Conservation (phyloP, 805 yeast species). For the Cyberlindnera xylosilytica region DNA sequence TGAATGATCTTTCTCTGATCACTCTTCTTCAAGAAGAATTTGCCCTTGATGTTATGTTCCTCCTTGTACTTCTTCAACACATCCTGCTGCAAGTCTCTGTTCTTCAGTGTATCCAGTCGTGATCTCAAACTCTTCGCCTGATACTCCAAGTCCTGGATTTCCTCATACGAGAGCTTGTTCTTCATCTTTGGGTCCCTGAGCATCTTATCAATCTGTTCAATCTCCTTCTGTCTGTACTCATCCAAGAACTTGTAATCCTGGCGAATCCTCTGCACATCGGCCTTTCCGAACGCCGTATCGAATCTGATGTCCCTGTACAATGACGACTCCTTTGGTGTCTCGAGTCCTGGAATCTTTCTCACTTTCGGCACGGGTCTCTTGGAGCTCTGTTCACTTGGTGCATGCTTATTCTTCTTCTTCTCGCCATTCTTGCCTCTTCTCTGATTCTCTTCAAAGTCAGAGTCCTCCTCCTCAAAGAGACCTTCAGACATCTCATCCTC, state of each 20-base stretch:
- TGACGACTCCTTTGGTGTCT: slow-evolving; percentile 33
- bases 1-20: slow-evolving; percentile 74
- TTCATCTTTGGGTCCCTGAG: slow-evolving; percentile 52
- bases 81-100: slow-evolving; percentile 70
- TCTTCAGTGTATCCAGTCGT: slow-evolving; percentile 62
- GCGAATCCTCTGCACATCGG: slow-evolving; percentile 64
- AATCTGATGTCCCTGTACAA: slow-evolving; percentile 82
- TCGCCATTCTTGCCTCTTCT: slow-evolving; percentile 9
- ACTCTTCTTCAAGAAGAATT: slow-evolving; percentile 60
- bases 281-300: slow-evolving; percentile 85
- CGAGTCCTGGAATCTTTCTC: slow-evolving; percentile 72
- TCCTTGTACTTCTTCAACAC: slow-evolving; percentile 56
- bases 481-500: slow-evolving; percentile 36
- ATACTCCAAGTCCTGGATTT: slow-evolving; percentile 50
- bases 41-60: slow-evolving; percentile 48
- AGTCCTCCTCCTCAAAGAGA: slow-evolving; percentile 29
- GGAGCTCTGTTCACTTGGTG: slow-evolving; percentile 78
- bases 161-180: slow-evolving; percentile 38
- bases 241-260: slow-evolving; percentile 82
- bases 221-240: slow-evolving; percentile 76
- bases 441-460: slow-evolving; percentile 22
- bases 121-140: slow-evolving; percentile 63
- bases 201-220: slow-evolving; percentile 52
- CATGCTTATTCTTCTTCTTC: slow-evolving; percentile 65
- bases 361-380: slow-evolving; percentile 67